Evolutionary conservation across 1,284 basidiomycete genomes (phyloP).

Genomic region (Malassezia sp.): DNA sequence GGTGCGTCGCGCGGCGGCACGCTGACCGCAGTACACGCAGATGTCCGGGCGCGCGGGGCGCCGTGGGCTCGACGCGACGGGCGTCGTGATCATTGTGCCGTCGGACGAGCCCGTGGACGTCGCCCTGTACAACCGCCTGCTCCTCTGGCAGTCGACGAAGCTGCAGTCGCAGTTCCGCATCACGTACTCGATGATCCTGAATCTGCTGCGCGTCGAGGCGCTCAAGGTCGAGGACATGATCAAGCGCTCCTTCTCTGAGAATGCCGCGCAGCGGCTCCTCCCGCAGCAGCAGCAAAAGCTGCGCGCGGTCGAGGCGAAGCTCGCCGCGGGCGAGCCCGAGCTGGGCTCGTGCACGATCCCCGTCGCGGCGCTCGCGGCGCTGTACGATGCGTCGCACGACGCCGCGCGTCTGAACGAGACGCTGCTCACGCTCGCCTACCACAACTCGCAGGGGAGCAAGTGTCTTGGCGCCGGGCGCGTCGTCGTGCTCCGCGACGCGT

Average conservation of each 20-base stretch:
- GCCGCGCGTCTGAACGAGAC: conserved; percentile 59
- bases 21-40: conserved; percentile 95
- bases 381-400: conserved; percentile 65
- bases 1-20: too few species aligned
- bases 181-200: conserved; percentile 99
- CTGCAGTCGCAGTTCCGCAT: conserved; percentile 93
- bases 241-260: conserved; percentile 96
- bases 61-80: conserved; percentile 84
- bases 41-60: conserved; percentile 98
- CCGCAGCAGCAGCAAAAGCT: conserved; percentile 88
- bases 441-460: conserved; percentile 60
- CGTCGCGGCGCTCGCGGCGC: conserved; percentile 57
- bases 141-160: conserved; percentile 80
- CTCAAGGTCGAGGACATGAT: conserved; percentile 98
- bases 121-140: conserved; percentile 67
- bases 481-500: conserved; percentile 68
- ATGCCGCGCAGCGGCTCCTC: conserved; percentile 77
- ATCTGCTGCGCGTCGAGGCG: conserved; percentile 88
- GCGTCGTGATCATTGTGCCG: conserved; percentile 75
- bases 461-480: conserved; percentile 64
- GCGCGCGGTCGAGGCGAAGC: conserved; percentile 61
- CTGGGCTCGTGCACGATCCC: not conserved
- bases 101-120: conserved; percentile 63
- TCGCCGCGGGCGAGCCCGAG: conserved; percentile 54
- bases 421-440: conserved; percentile 58